Evolutionary conservation across 352 stramenopile genomes (phyloP).

Genomic region (Pythium rishiriense): DNA sequence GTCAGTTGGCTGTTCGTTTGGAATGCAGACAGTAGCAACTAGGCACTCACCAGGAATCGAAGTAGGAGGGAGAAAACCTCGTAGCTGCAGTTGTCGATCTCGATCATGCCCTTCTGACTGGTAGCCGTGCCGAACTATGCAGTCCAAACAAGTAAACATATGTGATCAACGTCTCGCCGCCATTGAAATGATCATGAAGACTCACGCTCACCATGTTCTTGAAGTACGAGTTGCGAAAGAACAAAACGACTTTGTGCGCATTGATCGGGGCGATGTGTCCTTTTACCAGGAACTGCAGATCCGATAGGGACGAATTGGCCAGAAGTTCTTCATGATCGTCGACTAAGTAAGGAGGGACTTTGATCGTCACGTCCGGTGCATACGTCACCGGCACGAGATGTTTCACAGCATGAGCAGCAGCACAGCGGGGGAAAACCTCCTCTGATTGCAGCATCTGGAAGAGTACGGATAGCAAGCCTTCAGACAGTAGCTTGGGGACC

Average conservation of each 20-base stretch:
- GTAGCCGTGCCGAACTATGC: conserved; percentile 75
- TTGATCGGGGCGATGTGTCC: conserved; percentile 86
- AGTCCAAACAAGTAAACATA: conserved; percentile 4
- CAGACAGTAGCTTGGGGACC: conserved; percentile 67
- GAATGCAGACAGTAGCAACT: neutral
- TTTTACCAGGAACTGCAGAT: conserved; percentile 88
- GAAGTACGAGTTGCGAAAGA: conserved; percentile 91
- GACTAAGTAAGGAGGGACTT: conserved; percentile 78
- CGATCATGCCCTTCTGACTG: conserved; percentile 83
- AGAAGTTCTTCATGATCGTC: conserved; percentile 89
- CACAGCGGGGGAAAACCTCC: conserved; percentile 73
- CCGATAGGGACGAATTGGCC: conserved; percentile 77
- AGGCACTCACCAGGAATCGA: conserved; percentile 70
- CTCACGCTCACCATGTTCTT: conserved; percentile 91
- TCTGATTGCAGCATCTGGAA: conserved; percentile 81
- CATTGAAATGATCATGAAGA: conserved; percentile 18
- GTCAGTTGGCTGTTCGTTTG: neutral
- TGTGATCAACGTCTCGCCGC: neutral
- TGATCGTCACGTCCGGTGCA: conserved; percentile 73
- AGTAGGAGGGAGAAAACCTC: conserved; percentile 86
- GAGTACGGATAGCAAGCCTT: conserved; percentile 77
- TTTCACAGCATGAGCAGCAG: conserved; percentile 84
- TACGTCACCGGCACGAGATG: conserved; percentile 77
- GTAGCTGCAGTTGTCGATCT: conserved; percentile 89
- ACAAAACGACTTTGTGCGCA: conserved; percentile 87